A percentile compares a stretch with the other conserved stretches of the same genome.
Conservation (phyloP, 2,329 filamentous ascomycete genomes). For the Aspergillus ochraceus region DNA sequence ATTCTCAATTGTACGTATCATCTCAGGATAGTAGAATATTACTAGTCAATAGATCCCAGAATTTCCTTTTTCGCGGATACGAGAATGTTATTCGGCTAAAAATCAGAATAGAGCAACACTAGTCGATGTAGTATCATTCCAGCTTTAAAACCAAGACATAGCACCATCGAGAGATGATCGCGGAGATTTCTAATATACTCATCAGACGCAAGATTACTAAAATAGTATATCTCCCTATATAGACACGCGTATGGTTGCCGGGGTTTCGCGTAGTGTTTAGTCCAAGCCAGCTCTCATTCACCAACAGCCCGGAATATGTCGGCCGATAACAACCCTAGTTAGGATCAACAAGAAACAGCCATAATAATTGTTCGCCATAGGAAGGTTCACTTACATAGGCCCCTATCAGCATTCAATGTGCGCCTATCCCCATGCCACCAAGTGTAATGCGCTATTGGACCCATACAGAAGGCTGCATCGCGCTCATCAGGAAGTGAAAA, state of each 20-base stretch:
- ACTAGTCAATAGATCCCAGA: too few relatives aligned
- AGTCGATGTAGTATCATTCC: too few relatives aligned
- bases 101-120: too few relatives aligned
- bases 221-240: not conserved
- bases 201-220: not conserved
- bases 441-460: not conserved
- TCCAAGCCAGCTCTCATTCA: not conserved
- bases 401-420: not conserved
- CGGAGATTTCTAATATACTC: too few relatives aligned
- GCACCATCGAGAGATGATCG: too few relatives aligned
- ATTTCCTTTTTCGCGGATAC: too few relatives aligned
- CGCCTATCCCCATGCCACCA: not conserved
- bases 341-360: not conserved
- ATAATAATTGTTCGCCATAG: not conserved
- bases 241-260: not conserved
- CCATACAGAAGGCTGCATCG: not conserved
- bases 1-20: constrained; percentile 19
- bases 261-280: not conserved
- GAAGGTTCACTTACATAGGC: not conserved
- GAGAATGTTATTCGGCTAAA: too few relatives aligned
- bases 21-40: constrained; percentile 2
- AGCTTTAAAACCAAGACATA: too few relatives aligned
- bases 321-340: not conserved
- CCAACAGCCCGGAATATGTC: not conserved
- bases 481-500: not conserved